phyloP scores from a whole-genome alignment of 306 rosid genomes.

The Acacia confusa region DNA sequence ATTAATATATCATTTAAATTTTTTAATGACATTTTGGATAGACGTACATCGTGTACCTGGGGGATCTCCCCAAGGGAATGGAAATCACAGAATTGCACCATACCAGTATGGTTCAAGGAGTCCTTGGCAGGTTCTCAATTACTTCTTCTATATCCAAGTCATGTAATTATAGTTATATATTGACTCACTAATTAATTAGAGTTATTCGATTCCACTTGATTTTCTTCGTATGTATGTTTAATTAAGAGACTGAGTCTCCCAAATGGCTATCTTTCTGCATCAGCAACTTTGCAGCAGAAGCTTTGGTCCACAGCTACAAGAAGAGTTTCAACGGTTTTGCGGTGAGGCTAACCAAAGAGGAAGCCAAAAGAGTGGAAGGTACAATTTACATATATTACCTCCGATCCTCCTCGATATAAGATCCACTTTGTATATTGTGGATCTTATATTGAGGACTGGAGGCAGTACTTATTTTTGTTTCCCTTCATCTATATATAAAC shows the following conservation, averaged over 20 bases:
- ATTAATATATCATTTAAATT: no score
- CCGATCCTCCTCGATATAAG: no score
- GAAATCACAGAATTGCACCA: background rate
- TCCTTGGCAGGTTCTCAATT: background rate
- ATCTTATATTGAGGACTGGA: no score
- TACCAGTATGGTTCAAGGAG: background rate
- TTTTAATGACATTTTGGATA: background rate
- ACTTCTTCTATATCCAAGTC: no score
- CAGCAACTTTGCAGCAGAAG: background rate
- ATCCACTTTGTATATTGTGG: no score
- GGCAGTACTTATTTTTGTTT: no score
- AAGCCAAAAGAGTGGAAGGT: slow-evolving; percentile 10
- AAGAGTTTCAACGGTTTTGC: slow-evolving; percentile 34
- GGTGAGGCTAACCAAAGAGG: slow-evolving; percentile 31
- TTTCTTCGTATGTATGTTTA: background rate
- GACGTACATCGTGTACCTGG: slow-evolving; percentile 33
- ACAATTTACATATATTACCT: background rate
- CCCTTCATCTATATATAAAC: background rate
- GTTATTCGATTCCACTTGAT: background rate
- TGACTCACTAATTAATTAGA: no score
- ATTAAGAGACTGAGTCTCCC: background rate
- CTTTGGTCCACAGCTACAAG: slow-evolving; percentile 24
- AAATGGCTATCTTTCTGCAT: background rate
- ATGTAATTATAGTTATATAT: no score
- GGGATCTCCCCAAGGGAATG: slow-evolving; percentile 7